Evolutionary conservation across 768 basidiomycete species (phyloP).

Genomic region (Tricholoma bakamatsutake): DNA sequence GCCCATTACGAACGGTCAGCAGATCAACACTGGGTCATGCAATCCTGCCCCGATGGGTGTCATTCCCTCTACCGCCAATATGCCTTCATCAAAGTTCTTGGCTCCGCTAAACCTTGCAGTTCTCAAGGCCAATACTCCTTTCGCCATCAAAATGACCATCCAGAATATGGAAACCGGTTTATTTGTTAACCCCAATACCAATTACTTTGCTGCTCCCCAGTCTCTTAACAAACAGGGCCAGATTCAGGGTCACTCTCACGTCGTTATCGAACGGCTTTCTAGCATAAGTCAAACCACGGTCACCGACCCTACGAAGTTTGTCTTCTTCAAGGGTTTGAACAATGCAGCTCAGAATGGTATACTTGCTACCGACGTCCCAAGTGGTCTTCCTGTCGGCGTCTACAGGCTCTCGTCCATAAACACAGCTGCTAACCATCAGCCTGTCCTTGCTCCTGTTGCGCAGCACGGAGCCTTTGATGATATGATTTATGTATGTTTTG

Average conservation of each 20-base stretch:
- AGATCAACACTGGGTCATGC: conserved; percentile 19
- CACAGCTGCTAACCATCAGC: conserved; percentile 44
- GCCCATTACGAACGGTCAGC: conserved; percentile 50
- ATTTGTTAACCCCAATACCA: conserved; percentile 38
- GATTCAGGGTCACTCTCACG: conserved; percentile 41
- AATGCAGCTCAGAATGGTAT: conserved; percentile 44
- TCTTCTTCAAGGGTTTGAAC: conserved; percentile 61
- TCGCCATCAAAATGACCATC: conserved; percentile 38
- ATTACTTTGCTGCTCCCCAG: conserved; percentile 43
- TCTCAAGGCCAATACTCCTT: conserved; percentile 34
- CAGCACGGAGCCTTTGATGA: conserved; percentile 49
- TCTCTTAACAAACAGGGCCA: conserved; percentile 34
- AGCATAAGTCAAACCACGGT: conserved; percentile 30
- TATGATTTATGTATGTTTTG: conserved; percentile 34
- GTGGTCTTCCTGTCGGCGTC: conserved; percentile 48
- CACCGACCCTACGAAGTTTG: conserved; percentile 46
- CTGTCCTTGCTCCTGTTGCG: conserved; percentile 39
- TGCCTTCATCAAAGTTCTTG: conserved; percentile 35
- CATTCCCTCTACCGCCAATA: conserved; percentile 35
- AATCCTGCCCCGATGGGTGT: conserved; percentile 32
- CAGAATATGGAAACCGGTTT: conserved; percentile 29
- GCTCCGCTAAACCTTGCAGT: conserved; percentile 30
- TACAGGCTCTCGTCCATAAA: conserved; percentile 56
- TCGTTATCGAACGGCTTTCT: conserved; percentile 32
- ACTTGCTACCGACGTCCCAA: conserved; percentile 38